Conservation (phyloP, 139 green algal species). For the Closterium sp. region DNA sequence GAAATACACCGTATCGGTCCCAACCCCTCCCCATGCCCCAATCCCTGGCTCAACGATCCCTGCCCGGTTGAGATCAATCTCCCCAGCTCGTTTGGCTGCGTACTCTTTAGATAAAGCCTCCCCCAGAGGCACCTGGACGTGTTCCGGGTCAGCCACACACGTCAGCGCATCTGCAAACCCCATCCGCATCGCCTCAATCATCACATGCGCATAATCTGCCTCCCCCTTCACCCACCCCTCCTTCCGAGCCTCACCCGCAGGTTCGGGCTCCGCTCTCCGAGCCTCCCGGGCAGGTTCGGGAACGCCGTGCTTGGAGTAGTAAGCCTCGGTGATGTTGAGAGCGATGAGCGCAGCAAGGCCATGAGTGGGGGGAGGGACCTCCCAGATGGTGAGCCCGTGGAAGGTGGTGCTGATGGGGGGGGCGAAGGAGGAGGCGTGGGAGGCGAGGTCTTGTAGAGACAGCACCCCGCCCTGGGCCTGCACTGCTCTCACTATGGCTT, state of each 20-base stretch:
- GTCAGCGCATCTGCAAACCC: constrained; percentile 69
- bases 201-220: constrained; percentile 56
- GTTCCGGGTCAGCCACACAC: constrained; percentile 58
- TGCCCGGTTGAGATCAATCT: constrained; percentile 17
- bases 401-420: constrained; percentile 64
- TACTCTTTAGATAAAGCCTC: constrained; percentile 53
- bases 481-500: constrained; percentile 65
- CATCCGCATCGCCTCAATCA: constrained; percentile 65
- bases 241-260: background rate
- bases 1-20: constrained; percentile 70
- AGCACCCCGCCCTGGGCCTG: constrained; percentile 59
- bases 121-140: constrained; percentile 37
- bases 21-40: background rate
- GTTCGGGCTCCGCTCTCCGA: background rate
- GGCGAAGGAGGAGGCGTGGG: constrained; percentile 51
- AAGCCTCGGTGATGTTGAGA: constrained; percentile 67
- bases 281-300: background rate
- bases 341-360: constrained; percentile 67
- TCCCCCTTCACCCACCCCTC: constrained; percentile 39
- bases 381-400: constrained; percentile 62
- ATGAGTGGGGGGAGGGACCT: constrained; percentile 69
- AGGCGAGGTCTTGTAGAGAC: constrained; percentile 57
- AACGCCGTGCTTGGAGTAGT: background rate
- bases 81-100: constrained; percentile 34
- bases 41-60: background rate